Evolutionary conservation across 1,284 basidiomycete genomes (phyloP), one percentile per base, ranked within the genome.

Genomic region (Boletus semigastroideus): DNA sequence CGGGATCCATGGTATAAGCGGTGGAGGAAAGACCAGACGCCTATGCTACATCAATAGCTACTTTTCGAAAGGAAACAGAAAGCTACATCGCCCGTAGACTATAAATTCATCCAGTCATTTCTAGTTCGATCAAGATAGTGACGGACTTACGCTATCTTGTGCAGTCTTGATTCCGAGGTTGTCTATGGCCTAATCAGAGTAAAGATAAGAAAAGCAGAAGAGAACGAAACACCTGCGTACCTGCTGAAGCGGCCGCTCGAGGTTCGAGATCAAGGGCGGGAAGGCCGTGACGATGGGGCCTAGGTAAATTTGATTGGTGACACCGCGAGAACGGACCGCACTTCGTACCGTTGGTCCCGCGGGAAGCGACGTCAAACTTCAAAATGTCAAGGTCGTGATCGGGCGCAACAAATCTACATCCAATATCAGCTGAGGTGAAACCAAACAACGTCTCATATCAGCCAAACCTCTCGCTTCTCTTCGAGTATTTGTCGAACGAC

Each of bases 401-500:
- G 19, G 48, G 41, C 17, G 41, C 48, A 30, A 49, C 27, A 27
- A 49, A 49, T 34, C 48, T 49, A 19, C 20, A 22, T 3, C 34
- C 22, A 10, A 31, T 22, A 40, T 48, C 17, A 49, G 16, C 10
- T 1, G 4, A 17, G 25, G 19, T 2, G 12, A 36, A 43, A 48
- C 10, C 20, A 9, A 7, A 5, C 19, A n/a, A 42, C 6, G 2
- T 31, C 7, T 10, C 4, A 13, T 16, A 38, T 5, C 27, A 37
- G 4, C 16, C 22, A 22, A 22, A 49, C 48, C 48, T 49, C 41
- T 49, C 48, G 48, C 48, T 49, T 42, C 34, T 38, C 34, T 42
- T 49, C 14, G 48, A 49, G 19, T 49, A 49, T 27, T 49, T 49
- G 48, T 20, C 27, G 27, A 49, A 49, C 41, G 48, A 42, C 11